phyloP scores from a whole-genome alignment of 2,329 filamentous ascomycete species.

The Arthrinium phaeospermum region DNA sequence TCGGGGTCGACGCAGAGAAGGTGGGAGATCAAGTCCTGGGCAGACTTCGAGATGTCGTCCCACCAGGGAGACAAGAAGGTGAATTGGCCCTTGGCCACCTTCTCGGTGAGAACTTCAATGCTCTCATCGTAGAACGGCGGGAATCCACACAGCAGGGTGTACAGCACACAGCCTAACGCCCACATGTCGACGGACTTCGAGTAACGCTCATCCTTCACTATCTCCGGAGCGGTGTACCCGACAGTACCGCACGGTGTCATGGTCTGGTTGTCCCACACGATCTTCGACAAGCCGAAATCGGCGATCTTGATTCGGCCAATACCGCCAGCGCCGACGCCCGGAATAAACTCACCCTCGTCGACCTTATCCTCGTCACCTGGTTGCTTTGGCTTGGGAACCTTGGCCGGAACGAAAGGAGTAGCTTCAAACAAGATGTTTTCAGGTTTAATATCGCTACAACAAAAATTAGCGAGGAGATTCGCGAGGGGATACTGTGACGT shows the following conservation, averaged over 20 bases:
- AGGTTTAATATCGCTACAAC: conserved; percentile 88
- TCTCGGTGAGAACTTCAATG: conserved; percentile 95
- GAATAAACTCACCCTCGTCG: conserved; percentile 92
- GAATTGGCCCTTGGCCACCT: conserved; percentile 95
- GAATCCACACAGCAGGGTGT: conserved; percentile 96
- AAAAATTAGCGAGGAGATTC: conserved; percentile 31
- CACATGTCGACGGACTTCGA: conserved; percentile 99
- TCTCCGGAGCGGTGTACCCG: conserved; percentile 96
- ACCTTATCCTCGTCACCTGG: conserved; percentile 96
- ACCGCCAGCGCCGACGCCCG: conserved; percentile 81
- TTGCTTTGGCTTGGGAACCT: conserved; percentile 77
- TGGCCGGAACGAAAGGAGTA: conserved; percentile 80
- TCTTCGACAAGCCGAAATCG: conserved; percentile 96
- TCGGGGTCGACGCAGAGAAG: conserved; percentile 93
- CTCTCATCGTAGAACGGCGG: conserved; percentile 99
- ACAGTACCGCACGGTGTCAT: conserved; percentile 99
- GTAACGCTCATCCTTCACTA: conserved; percentile 98
- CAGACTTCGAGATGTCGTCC: conserved; percentile 96
- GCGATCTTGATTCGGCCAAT: conserved; percentile 97
- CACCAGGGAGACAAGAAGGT: conserved; percentile 99
- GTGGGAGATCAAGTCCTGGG: conserved; percentile 92
- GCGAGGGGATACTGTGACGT: not conserved
- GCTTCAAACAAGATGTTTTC: conserved; percentile 96
- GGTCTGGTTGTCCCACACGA: conserved; percentile 97
- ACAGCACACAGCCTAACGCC: conserved; percentile 95